Evolutionary conservation across 2,329 filamentous ascomycete genomes (phyloP), one percentile per base, ranked within the genome.

Genomic region (Colletotrichum cereale): DNA sequence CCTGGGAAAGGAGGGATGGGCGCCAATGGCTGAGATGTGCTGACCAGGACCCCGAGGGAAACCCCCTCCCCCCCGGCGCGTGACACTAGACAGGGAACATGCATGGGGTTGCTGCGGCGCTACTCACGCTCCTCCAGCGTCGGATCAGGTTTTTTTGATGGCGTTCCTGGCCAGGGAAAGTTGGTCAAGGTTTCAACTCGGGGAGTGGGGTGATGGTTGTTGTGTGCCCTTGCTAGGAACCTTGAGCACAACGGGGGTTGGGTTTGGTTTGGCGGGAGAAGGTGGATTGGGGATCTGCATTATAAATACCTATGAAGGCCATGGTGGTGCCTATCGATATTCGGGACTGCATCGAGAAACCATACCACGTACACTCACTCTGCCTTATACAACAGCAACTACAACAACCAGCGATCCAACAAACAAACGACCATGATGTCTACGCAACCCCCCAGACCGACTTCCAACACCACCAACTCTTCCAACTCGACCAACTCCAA

Each of bases 241-340:
- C 14, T 26, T 34, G 53, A 50, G n/a, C n/a, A 62, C 31, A n/a
- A n/a, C n/a, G n/a, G 44, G 60, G 26, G 42, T n/a, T 40, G n/a
- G n/a, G n/a, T n/a, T n/a, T n/a, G n/a, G n/a, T n/a, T n/a, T n/a
- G 42, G 40, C 38, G 38, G 26, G 34, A 40, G 18, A 40, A 50
- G 48, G 60, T 44, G 21, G 60, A 62, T 50, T 44, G 58, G 29
- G 24, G 58, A 62, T 62, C 60, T 52, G 34, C 60, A 52, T 40
- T 62, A 62, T 62, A 62, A 62, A 62, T 62, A 62, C 44, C 60
- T 62, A 38, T 18, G 31, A 62, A 44, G 47, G 34, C 14, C 60
- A 62, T 52, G 14, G 1, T 18, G 2, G 47, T 6, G 29, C 26
- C 8, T 8, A 34, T 34, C 31, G 31, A 34, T 4, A 47, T n/a